Evolutionary conservation across 1,284 basidiomycete species (phyloP), one percentile per base, ranked within the genome.

Genomic region (Phellopilus nigrolimitatus): DNA sequence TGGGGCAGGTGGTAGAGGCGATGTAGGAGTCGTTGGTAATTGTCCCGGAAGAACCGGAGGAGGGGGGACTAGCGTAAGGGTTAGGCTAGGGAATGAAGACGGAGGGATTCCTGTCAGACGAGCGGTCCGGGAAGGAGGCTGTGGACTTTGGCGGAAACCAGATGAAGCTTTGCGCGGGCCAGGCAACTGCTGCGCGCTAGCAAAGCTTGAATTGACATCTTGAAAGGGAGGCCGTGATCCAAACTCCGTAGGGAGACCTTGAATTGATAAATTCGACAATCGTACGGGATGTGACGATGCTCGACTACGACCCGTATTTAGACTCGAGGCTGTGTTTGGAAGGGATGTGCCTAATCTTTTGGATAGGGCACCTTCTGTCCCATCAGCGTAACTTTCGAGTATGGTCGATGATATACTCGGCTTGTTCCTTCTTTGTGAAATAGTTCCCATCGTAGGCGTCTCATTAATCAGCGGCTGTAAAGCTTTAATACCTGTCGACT

Each of bases 11-110:
- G 88, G 88, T 34, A 88, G 71, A 3, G 86, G 86, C 3, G 88
- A 90, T 38, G 75, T 76, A 6, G 88, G 87, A 3, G 84, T 86
- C 4, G 79, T 80, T 22, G 84, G 86, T 15, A 88, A 69, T 58
- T 75, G 77, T 19, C 69, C 70, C 39, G 75, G 69, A 28, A 77
- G 68, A 60, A 76, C 69, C 38, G 74, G 73, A 19, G 75, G 66
- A n/a, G 77, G 75, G 13, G 75, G 75, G 24, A 75, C 69, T 25
- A 79, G 70, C n/a, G 73, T 65, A 21, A 66, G 54, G 15, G 64
- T 66, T 43, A 62, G 25, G 54, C 55, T 33, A 53, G 49, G 43
- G 31, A 59, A 64, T 31, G 64, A 54, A 8, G 61, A 56, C 19
- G 66, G 57, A 17, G 69, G 64, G n/a, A 44, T 38, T 0, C 75